phyloP scores from a whole-genome alignment of 148 eudicot genomes.

The Selenicereus undatus region DNA sequence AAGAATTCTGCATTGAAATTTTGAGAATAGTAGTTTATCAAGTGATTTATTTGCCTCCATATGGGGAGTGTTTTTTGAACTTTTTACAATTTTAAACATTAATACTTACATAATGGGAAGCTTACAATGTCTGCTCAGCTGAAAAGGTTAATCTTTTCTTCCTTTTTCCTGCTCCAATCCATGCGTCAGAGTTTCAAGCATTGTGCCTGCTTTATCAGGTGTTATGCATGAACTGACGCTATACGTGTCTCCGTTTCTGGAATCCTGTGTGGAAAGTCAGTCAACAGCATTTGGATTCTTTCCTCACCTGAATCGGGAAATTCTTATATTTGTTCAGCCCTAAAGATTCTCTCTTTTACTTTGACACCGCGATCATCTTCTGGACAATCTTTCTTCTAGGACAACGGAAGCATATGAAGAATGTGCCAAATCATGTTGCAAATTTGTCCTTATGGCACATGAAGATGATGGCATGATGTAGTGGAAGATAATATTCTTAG shows the following conservation, averaged over 20 bases:
- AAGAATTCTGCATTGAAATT: no score
- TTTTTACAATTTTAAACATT: background rate
- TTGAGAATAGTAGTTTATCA: no score
- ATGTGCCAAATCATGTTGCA: no score
- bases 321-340: background rate
- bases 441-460: no score
- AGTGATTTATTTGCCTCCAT: no score
- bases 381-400: no score
- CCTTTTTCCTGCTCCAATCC: background rate
- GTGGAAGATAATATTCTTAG: no score
- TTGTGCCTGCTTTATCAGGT: constrained; percentile 9
- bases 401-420: no score
- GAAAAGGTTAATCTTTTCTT: background rate
- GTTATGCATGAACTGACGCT: constrained; percentile 11
- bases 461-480: no score
- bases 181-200: constrained; percentile 8
- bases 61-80: no score
- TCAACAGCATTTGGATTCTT: background rate
- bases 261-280: background rate
- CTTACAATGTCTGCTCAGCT: background rate
- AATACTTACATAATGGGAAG: background rate
- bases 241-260: constrained; percentile 7
- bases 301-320: background rate
- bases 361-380: no score
- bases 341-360: background rate